Percentiles rank a stretch among this genome's conserved stretches.
phyloP scores from a whole-genome alignment of 2,329 filamentous ascomycete genomes.

The Curvularia lunata region DNA sequence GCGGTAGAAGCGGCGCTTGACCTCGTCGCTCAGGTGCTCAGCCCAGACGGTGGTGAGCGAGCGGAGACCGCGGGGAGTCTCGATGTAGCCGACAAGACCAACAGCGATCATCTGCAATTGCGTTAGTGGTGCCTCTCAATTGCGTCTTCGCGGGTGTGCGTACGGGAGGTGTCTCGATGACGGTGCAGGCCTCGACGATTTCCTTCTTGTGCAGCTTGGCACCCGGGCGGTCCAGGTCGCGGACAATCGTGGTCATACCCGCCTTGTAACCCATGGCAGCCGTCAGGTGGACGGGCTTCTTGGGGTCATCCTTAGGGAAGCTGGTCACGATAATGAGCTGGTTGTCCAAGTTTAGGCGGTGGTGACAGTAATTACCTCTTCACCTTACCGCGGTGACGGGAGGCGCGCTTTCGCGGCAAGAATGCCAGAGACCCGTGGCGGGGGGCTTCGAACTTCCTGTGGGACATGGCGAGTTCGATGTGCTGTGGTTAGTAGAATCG shows the following conservation, averaged over 20 bases:
- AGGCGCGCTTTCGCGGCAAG: slow-evolving; percentile 77
- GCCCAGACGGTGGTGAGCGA: slow-evolving; percentile 99
- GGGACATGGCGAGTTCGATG: slow-evolving; percentile 56
- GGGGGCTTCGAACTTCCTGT: slow-evolving; percentile 82
- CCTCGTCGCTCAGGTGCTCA: slow-evolving; percentile 97
- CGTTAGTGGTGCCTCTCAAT: slow-evolving; percentile 31
- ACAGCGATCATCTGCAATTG: slow-evolving; percentile 92
- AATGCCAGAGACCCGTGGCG: slow-evolving; percentile 79
- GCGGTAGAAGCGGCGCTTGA: slow-evolving; percentile 99
- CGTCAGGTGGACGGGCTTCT: slow-evolving; percentile 99
- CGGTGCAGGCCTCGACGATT: slow-evolving; percentile 52
- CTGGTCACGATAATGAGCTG: slow-evolving; percentile 56
- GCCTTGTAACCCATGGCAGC: slow-evolving; percentile 99
- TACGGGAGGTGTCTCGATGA: slow-evolving; percentile 66
- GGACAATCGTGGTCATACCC: slow-evolving; percentile 99
- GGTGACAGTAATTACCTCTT: slow-evolving; percentile 80
- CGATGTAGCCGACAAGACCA: slow-evolving; percentile 99
- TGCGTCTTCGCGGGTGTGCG: slow-evolving; percentile 65
- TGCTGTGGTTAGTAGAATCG: slow-evolving; percentile 47
- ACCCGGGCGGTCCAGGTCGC: slow-evolving; percentile 97
- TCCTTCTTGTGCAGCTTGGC: slow-evolving; percentile 95
- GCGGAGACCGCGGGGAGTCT: slow-evolving; percentile 98
- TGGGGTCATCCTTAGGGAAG: slow-evolving; percentile 99
- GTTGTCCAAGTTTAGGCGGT: slow-evolving; percentile 24
- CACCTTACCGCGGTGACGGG: slow-evolving; percentile 95